Evolutionary conservation across 805 yeast genomes (phyloP), one percentile per base, ranked within the genome.

Genomic region (Pichia cabralensis): DNA sequence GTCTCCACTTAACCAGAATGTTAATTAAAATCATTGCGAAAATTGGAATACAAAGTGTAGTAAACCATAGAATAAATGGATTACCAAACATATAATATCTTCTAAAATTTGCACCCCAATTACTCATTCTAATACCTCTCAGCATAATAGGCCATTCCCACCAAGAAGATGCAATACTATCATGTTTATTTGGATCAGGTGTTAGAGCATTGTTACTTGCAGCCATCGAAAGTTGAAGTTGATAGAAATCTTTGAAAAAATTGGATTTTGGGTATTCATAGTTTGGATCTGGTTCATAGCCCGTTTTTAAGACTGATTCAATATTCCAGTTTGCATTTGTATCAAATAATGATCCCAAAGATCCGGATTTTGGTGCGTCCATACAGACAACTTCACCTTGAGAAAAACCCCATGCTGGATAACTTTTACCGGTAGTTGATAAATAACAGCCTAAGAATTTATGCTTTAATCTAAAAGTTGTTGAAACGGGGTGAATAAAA

Each of bases 321-420:
- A 82, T 55, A 56, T 82, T 82, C 94, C 94, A 82, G 80, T 82
- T 76, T 8, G 86, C 74, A 35, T 69, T 64, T 50, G 74, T 73
- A 54, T 80, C 85, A 5, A 39, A 31, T 12, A 35, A 39, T 9
- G 47, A 43, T 6, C 34, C 17, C 1, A 45, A 13, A 12, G 36
- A 28, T 35, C 63, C 62, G 9, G 56, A 43, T 19, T 71, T 57
- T 50, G 76, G 62, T 1, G 71, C 56, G 6, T 62, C 50, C 43
- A 72, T 72, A 56, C 94, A 82, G 7, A 76, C 71, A 27, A 82
- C 83, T 56, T 82, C 94, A 43, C 95, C 95, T 65, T 92, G 99
- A 55, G 85, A 74, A 71, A 89, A 92, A 15, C 98, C 99, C 99
- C 99, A 92, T 13, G 75, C 76, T 14, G 99, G 99, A 52, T 88